Evolutionary conservation across 306 rosid species (phyloP).

Genomic region (apple (Malus domestica)): DNA sequence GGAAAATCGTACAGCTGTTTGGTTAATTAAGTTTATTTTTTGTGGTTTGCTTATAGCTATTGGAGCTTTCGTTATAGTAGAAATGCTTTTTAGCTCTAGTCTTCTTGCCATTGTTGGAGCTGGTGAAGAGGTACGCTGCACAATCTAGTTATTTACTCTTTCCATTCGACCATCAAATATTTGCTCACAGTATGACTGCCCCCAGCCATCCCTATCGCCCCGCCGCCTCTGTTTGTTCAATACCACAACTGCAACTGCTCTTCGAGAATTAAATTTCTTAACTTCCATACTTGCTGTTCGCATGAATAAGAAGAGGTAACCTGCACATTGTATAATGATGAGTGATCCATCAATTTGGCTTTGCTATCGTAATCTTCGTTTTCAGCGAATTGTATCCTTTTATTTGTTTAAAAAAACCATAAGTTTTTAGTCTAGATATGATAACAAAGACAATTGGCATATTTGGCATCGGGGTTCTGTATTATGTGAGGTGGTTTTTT

Average conservation of each 20-base stretch:
- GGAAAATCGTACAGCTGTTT: too few species aligned
- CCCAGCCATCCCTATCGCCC: slow-evolving; percentile 86
- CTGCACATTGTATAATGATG: neutral
- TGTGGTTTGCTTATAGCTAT: slow-evolving; percentile 24
- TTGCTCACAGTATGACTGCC: slow-evolving; percentile 7
- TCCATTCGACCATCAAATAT: neutral
- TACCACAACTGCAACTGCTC: slow-evolving; percentile 59
- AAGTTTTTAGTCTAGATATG: neutral
- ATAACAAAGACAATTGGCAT: neutral
- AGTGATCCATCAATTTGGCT: neutral
- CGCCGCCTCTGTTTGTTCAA: slow-evolving; percentile 92
- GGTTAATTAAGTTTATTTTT: neutral
- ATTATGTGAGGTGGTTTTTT: neutral
- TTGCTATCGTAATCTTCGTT: neutral
- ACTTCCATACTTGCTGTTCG: slow-evolving; percentile 89
- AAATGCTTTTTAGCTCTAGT: slow-evolving; percentile 83
- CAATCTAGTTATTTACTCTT: neutral
- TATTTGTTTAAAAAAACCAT: neutral
- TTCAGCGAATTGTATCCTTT: neutral
- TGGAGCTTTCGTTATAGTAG: slow-evolving; percentile 81
- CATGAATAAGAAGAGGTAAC: slow-evolving; percentile 75
- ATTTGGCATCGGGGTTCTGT: neutral
- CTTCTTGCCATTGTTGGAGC: slow-evolving; percentile 97
- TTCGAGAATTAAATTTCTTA: slow-evolving; percentile 76
- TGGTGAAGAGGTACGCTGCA: slow-evolving; percentile 73